Evolutionary conservation across 495 filamentous ascomycete species (phyloP).

Genomic region (Pyronema domesticum): DNA sequence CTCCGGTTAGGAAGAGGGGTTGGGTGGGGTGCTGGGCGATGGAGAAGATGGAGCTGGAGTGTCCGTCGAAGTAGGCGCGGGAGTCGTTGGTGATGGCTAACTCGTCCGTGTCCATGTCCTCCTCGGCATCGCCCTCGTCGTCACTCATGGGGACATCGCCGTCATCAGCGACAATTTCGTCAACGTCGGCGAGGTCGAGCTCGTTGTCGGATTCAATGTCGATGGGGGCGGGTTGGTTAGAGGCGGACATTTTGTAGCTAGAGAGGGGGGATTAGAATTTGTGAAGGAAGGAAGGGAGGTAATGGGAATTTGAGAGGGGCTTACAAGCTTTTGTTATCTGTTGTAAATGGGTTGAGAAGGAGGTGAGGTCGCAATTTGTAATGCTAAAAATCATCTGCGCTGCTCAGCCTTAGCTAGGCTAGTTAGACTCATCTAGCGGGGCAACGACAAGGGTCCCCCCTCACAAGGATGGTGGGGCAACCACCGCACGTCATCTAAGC

Average conservation of each 20-base stretch:
- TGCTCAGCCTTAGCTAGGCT: no score
- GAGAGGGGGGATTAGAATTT: background rate
- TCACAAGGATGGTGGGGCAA: no score
- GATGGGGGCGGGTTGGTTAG: conserved; percentile 1
- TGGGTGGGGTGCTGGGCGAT: conserved; percentile 78
- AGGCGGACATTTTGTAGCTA: conserved; percentile 7
- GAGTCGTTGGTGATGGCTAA: conserved; percentile 77
- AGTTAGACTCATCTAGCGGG: no score
- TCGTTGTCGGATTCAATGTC: conserved; percentile 33
- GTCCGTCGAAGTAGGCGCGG: conserved; percentile 71
- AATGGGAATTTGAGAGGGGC: background rate
- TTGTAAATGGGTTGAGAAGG: no score
- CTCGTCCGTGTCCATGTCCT: conserved; percentile 46
- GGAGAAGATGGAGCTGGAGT: conserved; percentile 63
- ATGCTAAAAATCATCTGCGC: no score
- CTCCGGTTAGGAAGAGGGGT: conserved; percentile 72
- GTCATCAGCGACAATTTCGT: conserved; percentile 45
- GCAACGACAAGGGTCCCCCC: no score
- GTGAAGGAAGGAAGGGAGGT: background rate
- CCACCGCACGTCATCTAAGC: no score
- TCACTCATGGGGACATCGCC: conserved; percentile 51
- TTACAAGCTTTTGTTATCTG: no score
- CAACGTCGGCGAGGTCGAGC: conserved; percentile 51
- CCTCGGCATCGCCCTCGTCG: conserved; percentile 30
- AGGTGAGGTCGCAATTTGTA: no score